These are phyloP conservation scores for Adansonia gregorii DNA, from an alignment of 441 rosid genomes.

Conservation along the genomic window DNA sequence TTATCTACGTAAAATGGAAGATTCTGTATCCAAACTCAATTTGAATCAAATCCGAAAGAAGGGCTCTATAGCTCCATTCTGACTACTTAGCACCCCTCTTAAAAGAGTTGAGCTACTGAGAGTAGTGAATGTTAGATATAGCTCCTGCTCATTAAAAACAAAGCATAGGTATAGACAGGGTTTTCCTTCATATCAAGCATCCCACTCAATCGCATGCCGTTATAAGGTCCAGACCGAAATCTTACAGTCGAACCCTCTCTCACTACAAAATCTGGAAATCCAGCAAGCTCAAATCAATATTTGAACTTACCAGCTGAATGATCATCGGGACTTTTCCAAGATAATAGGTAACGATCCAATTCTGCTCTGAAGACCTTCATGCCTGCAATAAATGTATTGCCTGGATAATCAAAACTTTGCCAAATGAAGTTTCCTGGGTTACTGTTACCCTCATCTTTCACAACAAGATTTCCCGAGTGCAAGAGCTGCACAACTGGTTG, in stretches of 20 bases:
- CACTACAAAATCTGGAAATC: slow-evolving; percentile 29
- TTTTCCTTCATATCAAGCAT: slow-evolving; percentile 10
- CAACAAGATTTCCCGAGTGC: slow-evolving; percentile 61
- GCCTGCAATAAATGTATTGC: slow-evolving; percentile 30
- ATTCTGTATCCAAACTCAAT: not conserved
- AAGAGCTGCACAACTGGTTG: slow-evolving; percentile 43
- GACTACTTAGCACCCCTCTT: not conserved
- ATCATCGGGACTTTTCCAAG: slow-evolving; percentile 37
- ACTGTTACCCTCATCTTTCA: slow-evolving; percentile 34
- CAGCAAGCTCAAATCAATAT: slow-evolving; percentile 21
- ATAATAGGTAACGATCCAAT: slow-evolving; percentile 26
- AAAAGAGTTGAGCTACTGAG: slow-evolving; percentile 5
- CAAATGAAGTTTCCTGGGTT: slow-evolving; percentile 21
- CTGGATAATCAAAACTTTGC: slow-evolving; percentile 44
- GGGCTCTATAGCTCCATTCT: slow-evolving; percentile 18
- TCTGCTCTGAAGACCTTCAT: slow-evolving; percentile 35
- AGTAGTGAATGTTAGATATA: not conserved
- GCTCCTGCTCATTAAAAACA: not conserved
- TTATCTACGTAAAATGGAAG: slow-evolving; percentile 17
- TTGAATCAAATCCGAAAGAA: slow-evolving; percentile 24
- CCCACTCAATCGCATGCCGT: slow-evolving; percentile 33
- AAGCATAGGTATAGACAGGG: not conserved
- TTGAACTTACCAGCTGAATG: slow-evolving; percentile 34
- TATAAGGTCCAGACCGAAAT: slow-evolving; percentile 33
- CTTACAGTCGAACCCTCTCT: not conserved